Conservation (phyloP, 139 green algal species). For the Deuterostichococcus epilithicus region DNA sequence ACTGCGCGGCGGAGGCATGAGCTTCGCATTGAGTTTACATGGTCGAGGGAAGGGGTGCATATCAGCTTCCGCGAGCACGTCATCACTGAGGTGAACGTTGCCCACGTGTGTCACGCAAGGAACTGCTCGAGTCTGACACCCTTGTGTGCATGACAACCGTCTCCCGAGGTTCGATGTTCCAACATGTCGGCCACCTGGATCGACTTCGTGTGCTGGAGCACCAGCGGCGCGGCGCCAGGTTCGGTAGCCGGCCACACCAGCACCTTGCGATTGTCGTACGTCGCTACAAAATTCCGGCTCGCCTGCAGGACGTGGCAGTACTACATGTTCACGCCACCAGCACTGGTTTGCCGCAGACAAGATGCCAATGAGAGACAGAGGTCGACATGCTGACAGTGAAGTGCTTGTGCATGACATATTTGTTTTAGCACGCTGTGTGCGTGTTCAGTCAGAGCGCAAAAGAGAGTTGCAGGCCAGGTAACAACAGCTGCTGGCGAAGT, state of each 20-base stretch:
- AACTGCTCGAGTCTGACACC: background rate
- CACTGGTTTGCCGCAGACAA: too few species aligned
- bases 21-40: background rate
- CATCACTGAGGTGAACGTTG: background rate
- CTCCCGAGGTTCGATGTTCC: constrained; percentile 17
- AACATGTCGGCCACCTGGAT: too few species aligned
- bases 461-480: too few species aligned
- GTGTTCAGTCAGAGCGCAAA: too few species aligned
- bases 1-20: constrained; percentile 35
- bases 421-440: too few species aligned
- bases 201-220: constrained; percentile 63
- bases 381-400: too few species aligned
- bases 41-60: background rate
- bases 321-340: too few species aligned
- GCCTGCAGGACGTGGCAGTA: constrained; percentile 17
- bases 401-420: too few species aligned
- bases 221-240: constrained; percentile 37
- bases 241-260: constrained; percentile 51
- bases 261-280: constrained; percentile 52
- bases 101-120: too few species aligned
- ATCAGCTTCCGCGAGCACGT: background rate
- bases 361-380: too few species aligned
- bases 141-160: constrained; percentile 5
- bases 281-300: constrained; percentile 35
- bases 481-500: too few species aligned